Percentiles rank a stretch among this genome's conserved stretches.
These are phyloP conservation scores for Isoetes taiwanensis DNA, from an alignment of 75 land plant species.

Conservation along the genomic window DNA sequence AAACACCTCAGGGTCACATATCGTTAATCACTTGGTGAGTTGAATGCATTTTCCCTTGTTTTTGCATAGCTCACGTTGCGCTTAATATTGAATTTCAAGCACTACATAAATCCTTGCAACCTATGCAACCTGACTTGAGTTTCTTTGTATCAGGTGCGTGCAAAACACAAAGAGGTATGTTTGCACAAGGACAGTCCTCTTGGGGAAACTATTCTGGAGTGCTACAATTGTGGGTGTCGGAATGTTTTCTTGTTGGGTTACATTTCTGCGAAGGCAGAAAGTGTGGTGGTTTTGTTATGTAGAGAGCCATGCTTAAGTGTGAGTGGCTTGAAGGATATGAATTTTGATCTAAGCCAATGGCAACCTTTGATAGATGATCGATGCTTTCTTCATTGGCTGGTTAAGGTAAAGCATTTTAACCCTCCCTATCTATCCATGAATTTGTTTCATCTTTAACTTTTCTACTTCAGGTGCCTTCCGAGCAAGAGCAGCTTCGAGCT, in stretches of 20 bases:
- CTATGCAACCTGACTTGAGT: not conserved
- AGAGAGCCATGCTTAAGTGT: slow-evolving; percentile 91
- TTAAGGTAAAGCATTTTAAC: slow-evolving; percentile 46
- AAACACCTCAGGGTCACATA: slow-evolving; percentile 98
- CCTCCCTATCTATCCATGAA: not conserved
- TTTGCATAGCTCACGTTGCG: not conserved
- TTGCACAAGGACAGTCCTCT: slow-evolving; percentile 96
- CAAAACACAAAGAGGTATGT: slow-evolving; percentile 98
- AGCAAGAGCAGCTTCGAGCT: slow-evolving; percentile 96
- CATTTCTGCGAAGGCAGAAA: slow-evolving; percentile 93
- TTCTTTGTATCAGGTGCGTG: slow-evolving; percentile 59
- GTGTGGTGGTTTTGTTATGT: slow-evolving; percentile 92
- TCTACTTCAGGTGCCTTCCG: slow-evolving; percentile 75
- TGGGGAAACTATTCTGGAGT: slow-evolving; percentile 96
- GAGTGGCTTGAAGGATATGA: slow-evolving; percentile 99
- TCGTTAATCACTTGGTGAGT: slow-evolving; percentile 91
- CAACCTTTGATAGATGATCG: slow-evolving; percentile 95
- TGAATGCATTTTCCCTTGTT: not conserved
- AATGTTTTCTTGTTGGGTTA: slow-evolving; percentile 97
- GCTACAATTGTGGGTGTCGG: slow-evolving; percentile 97
- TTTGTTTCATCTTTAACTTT: not conserved
- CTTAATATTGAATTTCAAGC: not conserved
- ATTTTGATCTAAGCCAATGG: slow-evolving; percentile 98
- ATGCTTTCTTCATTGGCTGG: slow-evolving; percentile 95
- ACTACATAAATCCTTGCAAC: not conserved